phyloP scores from a whole-genome alignment of 305 asterid species.

The Fraxinus sp. region DNA sequence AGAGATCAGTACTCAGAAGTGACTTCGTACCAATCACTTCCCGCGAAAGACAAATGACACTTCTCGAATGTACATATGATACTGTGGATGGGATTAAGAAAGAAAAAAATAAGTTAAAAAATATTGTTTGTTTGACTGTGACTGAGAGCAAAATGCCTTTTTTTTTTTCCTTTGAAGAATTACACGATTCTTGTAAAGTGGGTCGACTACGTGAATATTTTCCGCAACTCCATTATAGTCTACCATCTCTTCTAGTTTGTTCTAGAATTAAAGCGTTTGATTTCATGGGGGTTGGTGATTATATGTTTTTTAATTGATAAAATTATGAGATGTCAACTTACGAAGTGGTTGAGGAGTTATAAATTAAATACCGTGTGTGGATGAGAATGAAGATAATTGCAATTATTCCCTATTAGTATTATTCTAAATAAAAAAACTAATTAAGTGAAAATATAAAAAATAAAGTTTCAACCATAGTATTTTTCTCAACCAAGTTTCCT shows the following conservation, averaged over 20 bases:
- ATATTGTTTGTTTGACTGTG: background rate
- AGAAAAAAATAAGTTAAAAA: background rate
- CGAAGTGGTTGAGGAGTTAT: background rate
- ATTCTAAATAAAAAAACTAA: too few relatives aligned
- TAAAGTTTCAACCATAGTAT: background rate
- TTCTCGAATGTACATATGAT: background rate
- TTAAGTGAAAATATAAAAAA: background rate
- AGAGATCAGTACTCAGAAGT: slow-evolving; percentile 35
- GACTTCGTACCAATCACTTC: slow-evolving; percentile 45
- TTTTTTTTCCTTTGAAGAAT: background rate
- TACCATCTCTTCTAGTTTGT: background rate
- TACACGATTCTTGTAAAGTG: background rate
- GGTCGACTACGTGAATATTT: background rate
- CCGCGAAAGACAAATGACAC: slow-evolving; percentile 6
- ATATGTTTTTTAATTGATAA: background rate
- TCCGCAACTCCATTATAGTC: background rate
- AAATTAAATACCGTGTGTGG: background rate
- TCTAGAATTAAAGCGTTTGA: background rate
- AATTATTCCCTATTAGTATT: too few relatives aligned
- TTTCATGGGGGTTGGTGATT: background rate
- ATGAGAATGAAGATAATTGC: background rate
- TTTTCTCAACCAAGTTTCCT: background rate
- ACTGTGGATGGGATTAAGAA: background rate
- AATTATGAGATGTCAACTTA: background rate
- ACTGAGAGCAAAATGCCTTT: background rate